A percentile compares a stretch with the other conserved stretches of the same genome.
phyloP scores from a whole-genome alignment of 805 yeast species.

The Debaryomyces tyrocola region DNA sequence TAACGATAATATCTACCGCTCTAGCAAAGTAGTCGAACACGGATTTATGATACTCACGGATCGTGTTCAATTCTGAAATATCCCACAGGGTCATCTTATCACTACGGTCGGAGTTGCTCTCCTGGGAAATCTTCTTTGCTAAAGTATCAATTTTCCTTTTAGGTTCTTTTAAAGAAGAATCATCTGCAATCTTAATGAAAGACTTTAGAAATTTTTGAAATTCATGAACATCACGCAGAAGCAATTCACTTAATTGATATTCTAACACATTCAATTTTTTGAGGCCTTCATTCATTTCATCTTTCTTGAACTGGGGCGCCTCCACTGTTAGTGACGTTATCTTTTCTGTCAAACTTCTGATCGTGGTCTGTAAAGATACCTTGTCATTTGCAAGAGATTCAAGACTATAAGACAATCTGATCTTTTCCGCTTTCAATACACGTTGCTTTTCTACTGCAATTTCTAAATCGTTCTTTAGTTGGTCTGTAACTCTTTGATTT shows the following conservation, averaged over 20 bases:
- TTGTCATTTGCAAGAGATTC: slow-evolving; percentile 42
- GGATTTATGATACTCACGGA: slow-evolving; percentile 42
- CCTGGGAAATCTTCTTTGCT: neutral
- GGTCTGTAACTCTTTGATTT: slow-evolving; percentile 21
- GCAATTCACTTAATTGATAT: slow-evolving; percentile 43
- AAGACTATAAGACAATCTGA: slow-evolving; percentile 38
- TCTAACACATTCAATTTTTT: slow-evolving; percentile 31
- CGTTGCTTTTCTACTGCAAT: slow-evolving; percentile 45
- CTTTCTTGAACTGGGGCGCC: slow-evolving; percentile 6
- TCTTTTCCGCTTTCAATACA: slow-evolving; percentile 43
- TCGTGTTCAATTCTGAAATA: slow-evolving; percentile 17
- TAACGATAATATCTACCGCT: slow-evolving; percentile 58
- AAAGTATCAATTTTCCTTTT: slow-evolving; percentile 43
- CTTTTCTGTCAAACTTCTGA: slow-evolving; percentile 40
- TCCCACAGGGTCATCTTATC: slow-evolving; percentile 17
- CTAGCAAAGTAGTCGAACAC: slow-evolving; percentile 56
- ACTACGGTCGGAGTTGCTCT: slow-evolving; percentile 1
- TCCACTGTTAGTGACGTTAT: slow-evolving; percentile 23
- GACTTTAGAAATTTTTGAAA: slow-evolving; percentile 51
- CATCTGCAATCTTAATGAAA: slow-evolving; percentile 57
- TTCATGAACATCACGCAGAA: slow-evolving; percentile 42
- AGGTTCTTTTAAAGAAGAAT: slow-evolving; percentile 59
- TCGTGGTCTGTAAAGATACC: slow-evolving; percentile 30
- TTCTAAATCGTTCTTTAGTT: slow-evolving; percentile 38
- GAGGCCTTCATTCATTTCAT: slow-evolving; percentile 3